A percentile compares a stretch with the other conserved stretches of the same genome.
Evolutionary conservation across 768 basidiomycete genomes (phyloP).

Genomic region (Tubosaeta sp.): DNA sequence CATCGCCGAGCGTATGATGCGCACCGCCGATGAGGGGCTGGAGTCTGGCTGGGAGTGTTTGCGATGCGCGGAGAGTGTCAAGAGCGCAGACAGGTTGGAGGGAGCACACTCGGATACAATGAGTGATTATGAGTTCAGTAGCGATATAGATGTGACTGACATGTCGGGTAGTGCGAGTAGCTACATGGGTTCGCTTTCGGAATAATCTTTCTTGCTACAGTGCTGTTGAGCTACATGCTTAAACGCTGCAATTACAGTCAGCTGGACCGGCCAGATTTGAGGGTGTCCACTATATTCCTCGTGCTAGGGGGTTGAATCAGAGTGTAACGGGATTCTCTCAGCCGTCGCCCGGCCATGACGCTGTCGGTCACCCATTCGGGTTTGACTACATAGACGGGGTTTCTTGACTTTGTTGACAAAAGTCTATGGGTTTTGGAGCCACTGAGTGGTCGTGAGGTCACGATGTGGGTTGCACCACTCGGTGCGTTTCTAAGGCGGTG

Average conservation of each 20-base stretch:
- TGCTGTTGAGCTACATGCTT: background rate
- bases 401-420: conserved; percentile 48
- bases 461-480: conserved; percentile 70
- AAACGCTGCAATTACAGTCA: no score
- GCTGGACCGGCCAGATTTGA: conserved; percentile 20
- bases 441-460: conserved; percentile 69
- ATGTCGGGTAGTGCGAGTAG: conserved; percentile 48
- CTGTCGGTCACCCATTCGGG: conserved; percentile 77
- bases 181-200: conserved; percentile 33
- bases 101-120: conserved; percentile 25
- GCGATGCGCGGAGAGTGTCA: conserved; percentile 67
- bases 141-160: conserved; percentile 43
- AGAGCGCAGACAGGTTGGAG: conserved; percentile 53
- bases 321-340: conserved; percentile 57
- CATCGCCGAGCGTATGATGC: conserved; percentile 77
- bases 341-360: conserved; percentile 52
- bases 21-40: conserved; percentile 57
- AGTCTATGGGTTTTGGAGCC: conserved; percentile 68
- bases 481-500: conserved; percentile 41
- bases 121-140: conserved; percentile 61
- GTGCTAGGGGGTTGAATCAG: conserved; percentile 40
- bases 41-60: conserved; percentile 75
- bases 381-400: conserved; percentile 57
- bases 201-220: conserved; percentile 20
- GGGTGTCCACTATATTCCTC: conserved; percentile 38